Conservation (phyloP, 495 filamentous ascomycete genomes). For the Xylaria venustula region DNA sequence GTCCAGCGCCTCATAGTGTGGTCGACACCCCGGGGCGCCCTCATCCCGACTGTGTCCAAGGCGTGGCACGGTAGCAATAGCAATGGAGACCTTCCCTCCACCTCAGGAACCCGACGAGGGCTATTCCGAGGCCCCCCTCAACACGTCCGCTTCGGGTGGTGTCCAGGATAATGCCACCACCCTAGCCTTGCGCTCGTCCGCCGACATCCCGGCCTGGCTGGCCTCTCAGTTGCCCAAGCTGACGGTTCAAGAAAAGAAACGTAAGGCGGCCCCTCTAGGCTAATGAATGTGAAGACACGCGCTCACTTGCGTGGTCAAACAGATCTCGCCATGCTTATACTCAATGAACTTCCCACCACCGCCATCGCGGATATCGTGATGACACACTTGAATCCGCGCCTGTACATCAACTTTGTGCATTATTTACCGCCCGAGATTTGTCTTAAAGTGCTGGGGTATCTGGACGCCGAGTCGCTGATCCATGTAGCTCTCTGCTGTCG, state of each 20-base stretch:
- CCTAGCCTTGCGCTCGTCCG: constrained; percentile 24
- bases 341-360: constrained; percentile 72
- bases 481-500: constrained; percentile 74
- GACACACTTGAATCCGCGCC: constrained; percentile 68
- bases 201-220: constrained; percentile 43
- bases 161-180: constrained; percentile 23
- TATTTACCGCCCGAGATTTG: constrained; percentile 87
- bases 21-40: neutral
- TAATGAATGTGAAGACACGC: neutral
- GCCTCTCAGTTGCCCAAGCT: constrained; percentile 45
- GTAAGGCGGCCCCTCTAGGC: constrained; percentile 31
- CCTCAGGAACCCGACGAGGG: constrained; percentile 54
- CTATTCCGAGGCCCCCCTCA: constrained; percentile 58
- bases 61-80: neutral
- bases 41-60: neutral
- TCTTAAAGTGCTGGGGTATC: constrained; percentile 80
- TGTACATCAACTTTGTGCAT: constrained; percentile 87
- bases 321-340: constrained; percentile 63
- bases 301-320: constrained; percentile 8
- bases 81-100: constrained; percentile 36
- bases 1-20: neutral
- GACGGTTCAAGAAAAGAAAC: constrained; percentile 45
- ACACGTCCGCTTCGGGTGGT: constrained; percentile 31
- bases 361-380: constrained; percentile 72
- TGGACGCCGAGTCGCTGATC: constrained; percentile 73